Evolutionary conservation across 305 asterid species (phyloP).

Genomic region (Solanum hybrid): DNA sequence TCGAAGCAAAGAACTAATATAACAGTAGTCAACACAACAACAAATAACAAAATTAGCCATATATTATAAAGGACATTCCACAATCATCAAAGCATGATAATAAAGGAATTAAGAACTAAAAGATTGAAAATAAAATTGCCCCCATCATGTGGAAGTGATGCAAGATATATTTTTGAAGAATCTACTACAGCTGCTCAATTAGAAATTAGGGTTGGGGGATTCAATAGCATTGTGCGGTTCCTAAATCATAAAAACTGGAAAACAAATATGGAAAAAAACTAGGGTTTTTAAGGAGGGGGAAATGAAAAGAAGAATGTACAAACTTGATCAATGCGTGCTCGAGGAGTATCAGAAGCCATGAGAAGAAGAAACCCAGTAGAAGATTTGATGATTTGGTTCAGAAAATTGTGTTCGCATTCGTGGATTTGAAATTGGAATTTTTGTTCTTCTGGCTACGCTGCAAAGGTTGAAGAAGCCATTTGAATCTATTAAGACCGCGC

Average conservation of each 20-base stretch:
- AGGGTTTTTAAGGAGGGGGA: not conserved
- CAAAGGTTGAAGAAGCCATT: not conserved
- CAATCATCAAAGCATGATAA: not conserved
- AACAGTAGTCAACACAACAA: constrained; percentile 8
- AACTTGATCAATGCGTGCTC: constrained; percentile 12
- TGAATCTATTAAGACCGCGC: not conserved
- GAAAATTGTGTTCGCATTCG: not conserved
- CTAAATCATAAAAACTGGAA: not conserved
- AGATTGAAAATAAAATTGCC: not conserved
- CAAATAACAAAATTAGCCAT: not conserved
- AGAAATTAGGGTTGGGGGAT: not conserved
- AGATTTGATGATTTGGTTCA: not conserved
- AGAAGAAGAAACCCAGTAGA: not conserved
- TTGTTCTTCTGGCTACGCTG: not conserved
- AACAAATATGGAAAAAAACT: not conserved
- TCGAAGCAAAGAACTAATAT: constrained; percentile 69
- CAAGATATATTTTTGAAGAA: not conserved
- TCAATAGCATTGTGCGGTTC: not conserved
- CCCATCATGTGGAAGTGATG: not conserved
- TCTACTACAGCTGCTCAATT: not conserved
- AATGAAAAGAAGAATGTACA: not conserved
- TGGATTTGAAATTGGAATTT: not conserved
- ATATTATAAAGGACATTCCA: not conserved
- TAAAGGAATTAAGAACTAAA: not conserved
- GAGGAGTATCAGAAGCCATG: constrained; percentile 13